Evolutionary conservation across 2,329 filamentous ascomycete species (phyloP).

Genomic region (Phaeomoniella chlamydospora): DNA sequence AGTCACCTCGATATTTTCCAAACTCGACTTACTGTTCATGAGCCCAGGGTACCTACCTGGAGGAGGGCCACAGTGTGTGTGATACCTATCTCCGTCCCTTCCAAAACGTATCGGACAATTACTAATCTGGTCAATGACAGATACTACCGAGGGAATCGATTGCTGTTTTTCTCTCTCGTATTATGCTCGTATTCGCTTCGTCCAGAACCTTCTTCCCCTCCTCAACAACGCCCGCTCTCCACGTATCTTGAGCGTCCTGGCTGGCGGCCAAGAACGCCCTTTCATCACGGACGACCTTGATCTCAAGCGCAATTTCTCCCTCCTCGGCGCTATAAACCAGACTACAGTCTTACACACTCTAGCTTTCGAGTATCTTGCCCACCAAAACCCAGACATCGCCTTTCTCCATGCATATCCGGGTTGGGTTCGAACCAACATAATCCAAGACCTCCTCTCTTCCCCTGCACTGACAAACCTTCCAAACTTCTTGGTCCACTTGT

Average conservation of each 20-base stretch:
- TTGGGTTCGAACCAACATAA: conserved; percentile 14
- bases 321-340: conserved; percentile 12
- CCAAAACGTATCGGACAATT: too few species aligned
- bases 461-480: background rate
- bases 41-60: conserved; percentile 12
- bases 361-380: conserved; percentile 15
- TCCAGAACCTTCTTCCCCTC: conserved; percentile 18
- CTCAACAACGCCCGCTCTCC: conserved; percentile 12
- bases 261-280: conserved; percentile 14
- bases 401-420: conserved; percentile 19
- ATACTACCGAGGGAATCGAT: conserved; percentile 19
- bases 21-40: conserved; percentile 16
- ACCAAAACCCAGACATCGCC: conserved; percentile 9
- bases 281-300: conserved; percentile 15
- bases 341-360: conserved; percentile 15
- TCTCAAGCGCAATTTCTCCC: conserved; percentile 12
- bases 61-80: conserved; percentile 9
- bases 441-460: conserved; percentile 2
- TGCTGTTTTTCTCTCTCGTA: conserved; percentile 15
- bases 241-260: conserved; percentile 18
- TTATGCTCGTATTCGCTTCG: conserved; percentile 16
- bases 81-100: background rate
- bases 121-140: conserved; percentile 5
- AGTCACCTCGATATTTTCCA: conserved; percentile 7
- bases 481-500: conserved; percentile 7